These are phyloP conservation scores for Oenanthe sinensis DNA, from an alignment of 129 eudicot genomes.

Conservation along the genomic window DNA sequence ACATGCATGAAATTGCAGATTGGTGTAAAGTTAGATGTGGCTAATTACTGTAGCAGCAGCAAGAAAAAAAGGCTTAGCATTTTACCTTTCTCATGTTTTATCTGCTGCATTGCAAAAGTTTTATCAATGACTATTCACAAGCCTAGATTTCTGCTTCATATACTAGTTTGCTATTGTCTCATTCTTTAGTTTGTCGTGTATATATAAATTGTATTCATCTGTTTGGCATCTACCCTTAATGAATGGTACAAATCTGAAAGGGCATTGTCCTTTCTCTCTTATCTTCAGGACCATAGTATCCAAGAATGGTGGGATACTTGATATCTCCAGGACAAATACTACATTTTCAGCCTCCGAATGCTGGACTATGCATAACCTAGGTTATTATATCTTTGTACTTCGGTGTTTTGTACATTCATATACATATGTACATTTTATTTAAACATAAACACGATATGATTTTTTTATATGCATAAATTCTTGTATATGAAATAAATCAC, in stretches of 20 bases:
- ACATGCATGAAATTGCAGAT: slow-evolving; percentile 4
- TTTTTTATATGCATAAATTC: background rate
- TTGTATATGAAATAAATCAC: too few species aligned
- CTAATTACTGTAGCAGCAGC: background rate
- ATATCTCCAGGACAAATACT: background rate
- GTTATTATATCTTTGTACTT: background rate
- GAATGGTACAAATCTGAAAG: background rate
- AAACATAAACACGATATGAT: too few species aligned
- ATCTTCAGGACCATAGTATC: slow-evolving; percentile 2
- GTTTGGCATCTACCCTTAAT: slow-evolving; percentile 4
- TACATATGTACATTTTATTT: background rate
- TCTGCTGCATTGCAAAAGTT: slow-evolving; percentile 7
- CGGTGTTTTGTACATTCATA: background rate
- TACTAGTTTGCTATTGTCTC: slow-evolving; percentile 10
- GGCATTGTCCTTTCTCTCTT: background rate
- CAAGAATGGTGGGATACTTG: background rate
- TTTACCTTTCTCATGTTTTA: slow-evolving; percentile 21
- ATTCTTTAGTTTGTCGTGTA: slow-evolving; percentile 4
- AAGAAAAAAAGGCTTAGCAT: background rate
- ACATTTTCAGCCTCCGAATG: background rate
- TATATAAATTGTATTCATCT: background rate
- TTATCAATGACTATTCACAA: slow-evolving; percentile 3
- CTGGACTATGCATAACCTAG: background rate
- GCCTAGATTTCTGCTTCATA: slow-evolving; percentile 1
- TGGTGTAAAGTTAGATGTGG: slow-evolving; percentile 5